Evolutionary conservation across 169 alveolate species (phyloP).

Genomic region (Plasmodium coatneyi): DNA sequence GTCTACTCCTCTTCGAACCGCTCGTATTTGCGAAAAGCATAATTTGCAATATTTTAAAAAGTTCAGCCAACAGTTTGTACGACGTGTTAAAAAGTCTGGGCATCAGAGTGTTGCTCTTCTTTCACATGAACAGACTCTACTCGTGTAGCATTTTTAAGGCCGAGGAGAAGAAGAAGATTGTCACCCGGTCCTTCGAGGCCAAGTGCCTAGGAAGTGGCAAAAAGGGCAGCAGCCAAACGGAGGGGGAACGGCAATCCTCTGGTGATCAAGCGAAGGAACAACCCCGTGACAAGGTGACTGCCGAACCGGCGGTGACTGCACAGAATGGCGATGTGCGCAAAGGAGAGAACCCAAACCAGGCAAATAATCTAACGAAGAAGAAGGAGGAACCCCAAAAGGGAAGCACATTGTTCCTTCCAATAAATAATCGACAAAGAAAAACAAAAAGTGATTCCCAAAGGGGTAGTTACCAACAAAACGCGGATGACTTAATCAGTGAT

Average conservation of each 20-base stretch:
- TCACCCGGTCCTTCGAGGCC: slow-evolving; percentile 30
- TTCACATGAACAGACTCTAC: slow-evolving; percentile 40
- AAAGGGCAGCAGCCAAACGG: not conserved
- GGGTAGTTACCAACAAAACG: not conserved
- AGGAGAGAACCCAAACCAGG: not conserved
- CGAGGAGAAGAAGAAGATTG: slow-evolving; percentile 10
- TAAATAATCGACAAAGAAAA: not conserved
- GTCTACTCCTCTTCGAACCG: not conserved
- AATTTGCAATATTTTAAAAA: not conserved
- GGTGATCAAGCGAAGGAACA: not conserved
- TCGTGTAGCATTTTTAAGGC: slow-evolving; percentile 18
- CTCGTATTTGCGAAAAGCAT: not conserved
- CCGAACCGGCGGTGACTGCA: not conserved
- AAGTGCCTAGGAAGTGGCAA: not conserved
- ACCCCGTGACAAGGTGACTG: not conserved
- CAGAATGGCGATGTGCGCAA: not conserved
- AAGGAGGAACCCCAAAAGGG: not conserved
- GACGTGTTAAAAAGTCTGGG: not conserved
- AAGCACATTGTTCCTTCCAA: not conserved
- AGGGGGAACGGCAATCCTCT: not conserved
- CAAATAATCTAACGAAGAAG: not conserved
- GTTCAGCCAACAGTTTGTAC: not conserved
- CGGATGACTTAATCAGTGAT: not conserved
- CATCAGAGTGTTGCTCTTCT: slow-evolving; percentile 27
- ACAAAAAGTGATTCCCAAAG: not conserved